Evolutionary conservation across 352 stramenopile species (phyloP).

Genomic region (Pythium guiyangense): DNA sequence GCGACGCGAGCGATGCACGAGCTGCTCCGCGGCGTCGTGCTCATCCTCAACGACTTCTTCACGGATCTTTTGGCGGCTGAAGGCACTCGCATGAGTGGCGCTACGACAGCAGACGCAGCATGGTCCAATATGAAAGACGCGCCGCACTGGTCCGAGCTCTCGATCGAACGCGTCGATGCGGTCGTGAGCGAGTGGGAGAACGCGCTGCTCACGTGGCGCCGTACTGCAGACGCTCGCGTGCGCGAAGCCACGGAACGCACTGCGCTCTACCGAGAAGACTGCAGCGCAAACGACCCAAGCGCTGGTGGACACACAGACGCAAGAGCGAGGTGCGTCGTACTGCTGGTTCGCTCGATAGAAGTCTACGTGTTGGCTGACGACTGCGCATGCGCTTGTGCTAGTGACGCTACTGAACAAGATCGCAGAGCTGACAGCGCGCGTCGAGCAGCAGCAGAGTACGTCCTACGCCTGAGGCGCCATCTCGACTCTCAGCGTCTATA

Average conservation of each 20-base stretch:
- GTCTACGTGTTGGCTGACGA: background rate
- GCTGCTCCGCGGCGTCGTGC: conserved; percentile 19
- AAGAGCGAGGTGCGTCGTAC: conserved; percentile 7
- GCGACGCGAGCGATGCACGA: conserved; percentile 25
- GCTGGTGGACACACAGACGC: conserved; percentile 1
- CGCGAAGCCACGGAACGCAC: conserved; percentile 15
- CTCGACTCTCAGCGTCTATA: too few relatives aligned
- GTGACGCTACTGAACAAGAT: background rate
- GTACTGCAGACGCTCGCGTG: conserved; percentile 16
- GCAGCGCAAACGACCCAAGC: conserved; percentile 18
- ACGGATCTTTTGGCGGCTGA: conserved; percentile 12
- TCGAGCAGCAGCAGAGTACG: background rate
- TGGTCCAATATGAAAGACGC: background rate
- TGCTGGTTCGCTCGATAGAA: too few relatives aligned
- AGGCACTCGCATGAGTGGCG: background rate
- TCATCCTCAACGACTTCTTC: conserved; percentile 24
- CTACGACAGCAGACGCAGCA: background rate
- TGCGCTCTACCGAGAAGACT: conserved; percentile 25
- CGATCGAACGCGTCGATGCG: conserved; percentile 14
- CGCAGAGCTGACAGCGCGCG: background rate
- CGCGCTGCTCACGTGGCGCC: conserved; percentile 27
- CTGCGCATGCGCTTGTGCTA: background rate
- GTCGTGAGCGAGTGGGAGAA: conserved; percentile 26
- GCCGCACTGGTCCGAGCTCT: conserved; percentile 6
- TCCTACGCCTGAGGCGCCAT: background rate